These are phyloP conservation scores for Yamadazyma paraphyllophila DNA, from an alignment of 805 yeast species.

Conservation along the genomic window DNA sequence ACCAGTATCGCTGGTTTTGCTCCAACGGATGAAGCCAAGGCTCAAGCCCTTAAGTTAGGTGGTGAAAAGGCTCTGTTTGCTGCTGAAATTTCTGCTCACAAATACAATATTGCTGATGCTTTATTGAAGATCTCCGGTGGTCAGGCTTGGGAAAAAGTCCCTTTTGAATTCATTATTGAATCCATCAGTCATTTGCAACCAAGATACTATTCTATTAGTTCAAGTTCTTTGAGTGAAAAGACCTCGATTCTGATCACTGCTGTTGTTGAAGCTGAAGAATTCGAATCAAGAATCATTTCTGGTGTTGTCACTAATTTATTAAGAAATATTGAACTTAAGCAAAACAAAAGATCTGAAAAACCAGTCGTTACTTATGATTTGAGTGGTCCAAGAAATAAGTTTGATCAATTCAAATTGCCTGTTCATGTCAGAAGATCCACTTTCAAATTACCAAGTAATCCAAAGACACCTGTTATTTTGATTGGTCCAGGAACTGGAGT, in stretches of 20 bases:
- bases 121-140: conserved; percentile 62
- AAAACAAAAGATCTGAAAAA: conserved; percentile 46
- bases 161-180: conserved; percentile 83
- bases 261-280: conserved; percentile 71
- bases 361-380: conserved; percentile 64
- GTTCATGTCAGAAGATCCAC: conserved; percentile 93
- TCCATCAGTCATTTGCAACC: conserved; percentile 80
- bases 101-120: conserved; percentile 74
- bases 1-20: conserved; percentile 76
- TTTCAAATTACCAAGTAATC: conserved; percentile 87
- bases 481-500: conserved; percentile 99
- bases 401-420: conserved; percentile 62
- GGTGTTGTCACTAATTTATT: conserved; percentile 93
- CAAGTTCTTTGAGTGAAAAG: conserved; percentile 78
- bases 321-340: conserved; percentile 62
- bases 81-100: conserved; percentile 54
- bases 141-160: conserved; percentile 68
- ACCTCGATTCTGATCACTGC: conserved; percentile 81
- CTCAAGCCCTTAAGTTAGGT: conserved; percentile 51
- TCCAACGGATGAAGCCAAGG: conserved; percentile 60
- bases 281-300: conserved; percentile 40
- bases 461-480: conserved; percentile 80
- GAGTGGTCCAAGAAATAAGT: conserved; percentile 75
- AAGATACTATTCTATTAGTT: conserved; percentile 94
- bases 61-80: conserved; percentile 71